Evolutionary conservation across 805 yeast genomes (phyloP), one percentile per base, ranked within the genome.

Genomic region (Candida nitratophila): DNA sequence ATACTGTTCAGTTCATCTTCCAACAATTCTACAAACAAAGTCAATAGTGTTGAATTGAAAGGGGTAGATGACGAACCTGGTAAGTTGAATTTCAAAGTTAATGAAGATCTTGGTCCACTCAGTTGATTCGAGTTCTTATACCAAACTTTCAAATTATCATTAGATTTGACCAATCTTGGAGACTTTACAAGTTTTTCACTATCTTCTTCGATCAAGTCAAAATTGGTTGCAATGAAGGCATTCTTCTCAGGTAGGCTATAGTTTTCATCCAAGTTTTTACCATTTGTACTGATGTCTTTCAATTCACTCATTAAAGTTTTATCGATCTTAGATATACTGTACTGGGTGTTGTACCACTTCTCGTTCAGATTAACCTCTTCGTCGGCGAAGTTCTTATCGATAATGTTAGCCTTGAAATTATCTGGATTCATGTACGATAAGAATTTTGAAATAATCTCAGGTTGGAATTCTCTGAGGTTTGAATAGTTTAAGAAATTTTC

Each of bases 291-390:
- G 56, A 43, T 64, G 60, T 49, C 49, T 37, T 59, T 48, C 39
- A 79, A 56, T 34, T 50, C 55, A 10, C 57, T 40, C 7, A 68
- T 15, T 3, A 82, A 59, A 1, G 64, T 65, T 0, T 49, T 37
- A 2, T 77, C 66, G 20, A 86, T 55, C 15, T 68, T 65, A 11
- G 64, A 69, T 37, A 73, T 60, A 2, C 74, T 64, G 59, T 88
- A 86, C 52, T 85, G 84, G 0, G 97, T 88, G 3, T 95, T 96
- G 58, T 93, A 91, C 96, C 96, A 91, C 55, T 78, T 71, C 60
- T 91, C 99, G 19, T 57, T 69, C 15, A 64, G 50, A 44, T 71
- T 66, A 2, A 27, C 27, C 1, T 53, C 65, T 3, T 73, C 73
- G 3, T 79, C 72, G 7, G 71, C 71, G 42, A 77, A 70, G 50